Conservation (phyloP, 441 rosid genomes). For the Sinapis alba region DNA sequence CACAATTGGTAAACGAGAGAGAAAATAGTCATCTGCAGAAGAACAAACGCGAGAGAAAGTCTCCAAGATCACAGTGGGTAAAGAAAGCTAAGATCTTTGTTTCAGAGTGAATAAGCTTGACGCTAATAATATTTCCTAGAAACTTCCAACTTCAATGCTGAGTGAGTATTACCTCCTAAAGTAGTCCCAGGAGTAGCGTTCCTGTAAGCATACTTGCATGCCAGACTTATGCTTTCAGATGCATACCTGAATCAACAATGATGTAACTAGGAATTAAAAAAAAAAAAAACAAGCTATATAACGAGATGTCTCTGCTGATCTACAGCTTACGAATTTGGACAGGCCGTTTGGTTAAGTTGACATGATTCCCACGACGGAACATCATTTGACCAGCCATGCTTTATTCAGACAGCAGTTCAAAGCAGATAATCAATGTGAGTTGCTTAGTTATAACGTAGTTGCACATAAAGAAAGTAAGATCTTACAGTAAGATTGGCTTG, state of each 20-base stretch:
- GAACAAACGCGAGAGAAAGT: background rate
- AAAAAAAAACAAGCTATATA: background rate
- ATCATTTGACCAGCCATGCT: constrained; percentile 72
- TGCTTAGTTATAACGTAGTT: background rate
- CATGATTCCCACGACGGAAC: constrained; percentile 67
- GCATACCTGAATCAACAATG: constrained; percentile 60
- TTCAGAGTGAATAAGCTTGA: background rate
- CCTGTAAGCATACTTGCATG: constrained; percentile 87
- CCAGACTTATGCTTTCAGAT: constrained; percentile 80
- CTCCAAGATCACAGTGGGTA: background rate
- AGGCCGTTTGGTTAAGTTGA: constrained; percentile 56
- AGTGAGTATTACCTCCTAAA: constrained; percentile 56
- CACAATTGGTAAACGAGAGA: constrained; percentile 76
- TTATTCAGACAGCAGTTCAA: constrained; percentile 21
- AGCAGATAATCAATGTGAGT: background rate
- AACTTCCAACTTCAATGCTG: background rate
- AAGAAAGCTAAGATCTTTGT: constrained; percentile 6
- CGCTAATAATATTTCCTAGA: background rate
- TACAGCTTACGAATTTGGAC: constrained; percentile 74
- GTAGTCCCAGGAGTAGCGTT: constrained; percentile 89
- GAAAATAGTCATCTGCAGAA: constrained; percentile 74
- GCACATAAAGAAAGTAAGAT: constrained; percentile 8
- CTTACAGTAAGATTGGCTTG: constrained; percentile 69
- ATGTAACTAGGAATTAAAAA: background rate
- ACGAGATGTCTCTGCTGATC: constrained; percentile 1